Percentiles rank a stretch among this genome's conserved stretches.
These are phyloP conservation scores for Schwanniomyces pseudopolymorphus DNA, from an alignment of 805 yeast species.

Conservation along the genomic window DNA sequence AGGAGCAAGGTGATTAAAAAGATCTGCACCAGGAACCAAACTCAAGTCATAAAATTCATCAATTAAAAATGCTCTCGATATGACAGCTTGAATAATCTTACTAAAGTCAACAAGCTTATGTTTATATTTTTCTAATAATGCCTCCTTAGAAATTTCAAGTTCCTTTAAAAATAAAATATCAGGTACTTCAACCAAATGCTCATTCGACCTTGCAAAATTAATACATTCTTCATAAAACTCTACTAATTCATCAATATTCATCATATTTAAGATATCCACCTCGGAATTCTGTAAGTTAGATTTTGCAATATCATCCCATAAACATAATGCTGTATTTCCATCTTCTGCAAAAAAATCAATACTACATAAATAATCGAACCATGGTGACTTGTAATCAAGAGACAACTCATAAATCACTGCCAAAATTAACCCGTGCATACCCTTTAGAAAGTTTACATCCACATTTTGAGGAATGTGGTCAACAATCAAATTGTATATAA, in stretches of 20 bases:
- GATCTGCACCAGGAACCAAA: constrained; percentile 87
- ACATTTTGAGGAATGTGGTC: constrained; percentile 41
- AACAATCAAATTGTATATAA: constrained; percentile 61
- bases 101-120: constrained; percentile 49
- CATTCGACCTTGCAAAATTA: constrained; percentile 37
- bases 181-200: constrained; percentile 34
- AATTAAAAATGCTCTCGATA: constrained; percentile 78
- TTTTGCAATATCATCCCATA: constrained; percentile 59
- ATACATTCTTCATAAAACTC: constrained; percentile 39
- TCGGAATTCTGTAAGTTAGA: constrained; percentile 58
- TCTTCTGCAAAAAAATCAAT: constrained; percentile 35
- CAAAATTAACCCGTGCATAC: constrained; percentile 64
- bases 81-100: constrained; percentile 56
- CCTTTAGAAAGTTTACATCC: constrained; percentile 41
- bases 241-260: constrained; percentile 47
- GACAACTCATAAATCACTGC: constrained; percentile 72
- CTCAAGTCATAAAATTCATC: constrained; percentile 75
- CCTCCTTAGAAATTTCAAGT: constrained; percentile 13
- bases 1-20: constrained; percentile 71
- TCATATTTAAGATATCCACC: constrained; percentile 56
- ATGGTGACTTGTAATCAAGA: constrained; percentile 67
- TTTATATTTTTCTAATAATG: constrained; percentile 11
- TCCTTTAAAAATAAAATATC: constrained; percentile 20
- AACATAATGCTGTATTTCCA: constrained; percentile 54
- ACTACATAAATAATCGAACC: constrained; percentile 65